These are phyloP conservation scores for Adansonia gregorii DNA, from an alignment of 441 rosid species.

Conservation along the genomic window DNA sequence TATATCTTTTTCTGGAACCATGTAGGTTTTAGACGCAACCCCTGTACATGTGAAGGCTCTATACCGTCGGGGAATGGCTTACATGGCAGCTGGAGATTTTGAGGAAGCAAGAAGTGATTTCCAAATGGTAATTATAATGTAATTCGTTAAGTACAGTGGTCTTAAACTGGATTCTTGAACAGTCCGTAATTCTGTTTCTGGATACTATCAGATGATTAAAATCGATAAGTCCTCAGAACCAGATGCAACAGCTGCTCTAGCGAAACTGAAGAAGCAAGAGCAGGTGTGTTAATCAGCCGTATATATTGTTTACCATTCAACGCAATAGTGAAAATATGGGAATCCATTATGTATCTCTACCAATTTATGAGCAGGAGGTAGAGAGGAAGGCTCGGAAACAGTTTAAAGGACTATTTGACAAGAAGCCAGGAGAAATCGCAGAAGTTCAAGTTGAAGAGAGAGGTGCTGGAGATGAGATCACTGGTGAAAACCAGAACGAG, in stretches of 20 bases:
- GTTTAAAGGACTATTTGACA: conserved; percentile 90
- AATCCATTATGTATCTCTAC: background rate
- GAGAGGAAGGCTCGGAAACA: conserved; percentile 78
- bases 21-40: conserved; percentile 83
- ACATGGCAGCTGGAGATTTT: conserved; percentile 79
- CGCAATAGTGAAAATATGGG: background rate
- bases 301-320: conserved; percentile 6
- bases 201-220: conserved; percentile 59
- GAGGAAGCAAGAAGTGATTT: conserved; percentile 85
- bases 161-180: background rate
- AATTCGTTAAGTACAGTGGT: background rate
- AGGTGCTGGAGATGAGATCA: conserved; percentile 29
- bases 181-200: conserved; percentile 28
- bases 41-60: conserved; percentile 86
- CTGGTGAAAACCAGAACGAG: conserved; percentile 19
- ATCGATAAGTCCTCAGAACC: conserved; percentile 62
- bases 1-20: conserved; percentile 7
- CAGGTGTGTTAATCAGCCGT: conserved; percentile 55
- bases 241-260: conserved; percentile 70
- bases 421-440: conserved; percentile 71
- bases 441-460: conserved; percentile 48
- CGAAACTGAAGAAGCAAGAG: conserved; percentile 77
- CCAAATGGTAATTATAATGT: conserved; percentile 53
- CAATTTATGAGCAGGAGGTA: conserved; percentile 53
- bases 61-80: conserved; percentile 98